phyloP scores from a whole-genome alignment of 352 stramenopile genomes.

The Pythium grandisporangium region DNA sequence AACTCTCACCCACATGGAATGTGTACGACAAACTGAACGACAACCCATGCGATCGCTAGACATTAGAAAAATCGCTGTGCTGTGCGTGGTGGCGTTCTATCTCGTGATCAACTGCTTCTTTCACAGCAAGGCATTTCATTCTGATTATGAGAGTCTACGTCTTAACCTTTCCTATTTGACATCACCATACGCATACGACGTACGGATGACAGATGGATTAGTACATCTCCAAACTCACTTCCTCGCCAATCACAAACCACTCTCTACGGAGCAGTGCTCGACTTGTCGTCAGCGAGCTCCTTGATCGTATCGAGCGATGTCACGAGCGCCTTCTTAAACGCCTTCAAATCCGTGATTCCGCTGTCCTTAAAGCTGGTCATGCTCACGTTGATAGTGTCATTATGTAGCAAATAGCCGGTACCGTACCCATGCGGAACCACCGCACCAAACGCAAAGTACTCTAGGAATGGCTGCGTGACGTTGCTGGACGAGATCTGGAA shows the following conservation, averaged over 20 bases:
- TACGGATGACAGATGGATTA: no score
- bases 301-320: constrained; percentile 75
- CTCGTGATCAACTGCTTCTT: no score
- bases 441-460: constrained; percentile 88
- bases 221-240: no score
- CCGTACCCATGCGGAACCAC: constrained; percentile 86
- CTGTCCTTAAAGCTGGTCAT: constrained; percentile 84
- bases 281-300: constrained; percentile 39
- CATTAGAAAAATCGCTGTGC: no score
- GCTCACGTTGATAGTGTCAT: constrained; percentile 73
- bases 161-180: no score
- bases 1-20: no score
- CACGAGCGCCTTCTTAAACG: constrained; percentile 58
- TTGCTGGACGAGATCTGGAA: constrained; percentile 90
- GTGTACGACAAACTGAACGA: no score
- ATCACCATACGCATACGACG: no score
- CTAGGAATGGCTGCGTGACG: constrained; percentile 81
- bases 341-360: constrained; percentile 46
- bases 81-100: no score
- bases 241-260: constrained; percentile 42
- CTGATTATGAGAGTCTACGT: no score
- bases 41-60: no score
- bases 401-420: constrained; percentile 85
- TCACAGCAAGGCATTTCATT: no score
- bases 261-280: constrained; percentile 52